phyloP scores from a whole-genome alignment of 176 grass and related monocot genomes.

The Thinopyrum elongatum region DNA sequence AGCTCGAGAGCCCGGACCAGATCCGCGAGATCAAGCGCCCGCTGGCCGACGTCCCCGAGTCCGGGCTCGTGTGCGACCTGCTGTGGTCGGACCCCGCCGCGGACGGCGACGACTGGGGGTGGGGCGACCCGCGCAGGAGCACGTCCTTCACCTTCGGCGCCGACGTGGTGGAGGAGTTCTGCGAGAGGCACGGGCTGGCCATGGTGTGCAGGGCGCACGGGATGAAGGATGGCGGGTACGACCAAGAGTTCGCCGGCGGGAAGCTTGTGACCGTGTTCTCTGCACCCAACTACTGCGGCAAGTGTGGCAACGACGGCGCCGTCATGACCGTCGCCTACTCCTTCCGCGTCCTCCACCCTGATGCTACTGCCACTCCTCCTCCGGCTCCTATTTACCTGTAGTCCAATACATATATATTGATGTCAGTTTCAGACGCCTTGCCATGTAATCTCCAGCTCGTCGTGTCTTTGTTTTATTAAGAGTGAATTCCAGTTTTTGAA shows the following conservation, averaged over 20 bases:
- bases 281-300: neutral
- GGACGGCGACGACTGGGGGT: neutral
- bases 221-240: neutral
- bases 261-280: neutral
- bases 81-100: neutral
- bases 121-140: neutral
- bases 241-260: neutral
- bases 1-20: neutral
- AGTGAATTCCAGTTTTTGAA: too few species aligned
- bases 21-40: neutral
- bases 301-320: neutral
- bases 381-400: neutral
- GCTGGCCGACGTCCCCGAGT: neutral
- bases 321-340: neutral
- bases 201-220: neutral
- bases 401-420: too few species aligned
- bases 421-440: too few species aligned
- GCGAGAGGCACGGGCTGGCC: neutral
- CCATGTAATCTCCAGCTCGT: too few species aligned
- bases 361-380: neutral
- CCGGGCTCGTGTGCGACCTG: neutral
- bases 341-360: neutral
- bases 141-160: neutral
- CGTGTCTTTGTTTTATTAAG: too few species aligned
- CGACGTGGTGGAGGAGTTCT: neutral